Evolutionary conservation across 352 stramenopile genomes (phyloP), one percentile per base, ranked within the genome.

Genomic region (Phytophthora cryptogea): DNA sequence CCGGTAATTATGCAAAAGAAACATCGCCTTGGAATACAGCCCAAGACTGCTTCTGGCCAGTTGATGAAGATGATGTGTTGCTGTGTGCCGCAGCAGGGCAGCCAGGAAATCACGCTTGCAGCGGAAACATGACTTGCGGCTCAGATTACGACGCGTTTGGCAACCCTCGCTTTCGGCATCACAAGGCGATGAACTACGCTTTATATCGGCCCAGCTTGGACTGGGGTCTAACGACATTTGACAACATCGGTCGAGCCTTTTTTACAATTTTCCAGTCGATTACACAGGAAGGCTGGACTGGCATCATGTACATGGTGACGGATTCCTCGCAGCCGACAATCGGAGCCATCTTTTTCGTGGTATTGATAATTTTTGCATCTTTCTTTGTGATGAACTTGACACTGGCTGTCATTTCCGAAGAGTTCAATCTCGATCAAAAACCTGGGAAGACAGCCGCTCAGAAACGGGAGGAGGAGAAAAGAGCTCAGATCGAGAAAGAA

Each of bases 351-450:
- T 97, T 96, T 61, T 98, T 98, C 55, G 72, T 95, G n/a, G 58
- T 80, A 2, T 66, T 98, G 1, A 86, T 98, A 20, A 88, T 97
- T 39, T 94, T 97, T 32, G 94, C 88, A 16, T 90, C 86, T 0
- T 97, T 97, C 54, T 98, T 98, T 59, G 74, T 97, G n/a, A 90
- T 98, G 68, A 97, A 98, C 58, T 66, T 98, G 23, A 89, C 87
- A 7, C 78, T 98, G 14, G 92, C 92, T 8, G 93, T 98, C 46
- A 93, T 98, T 65, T 94, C 83, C 14, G 85, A 97, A 16, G 85
- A 95, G 32, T 98, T 97, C 52, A 89, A 87, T 28, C 68, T 92
- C 10, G 83, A 92, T 31, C 80, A 90, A 37, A 72, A 64, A 7
- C 62, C 49, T 0, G 59, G 59, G 1, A 68, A 59, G 43, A 28